Percentiles rank a stretch among this genome's conserved stretches.
Evolutionary conservation across 768 basidiomycete genomes (phyloP).

Genomic region (Lactarius indigo): DNA sequence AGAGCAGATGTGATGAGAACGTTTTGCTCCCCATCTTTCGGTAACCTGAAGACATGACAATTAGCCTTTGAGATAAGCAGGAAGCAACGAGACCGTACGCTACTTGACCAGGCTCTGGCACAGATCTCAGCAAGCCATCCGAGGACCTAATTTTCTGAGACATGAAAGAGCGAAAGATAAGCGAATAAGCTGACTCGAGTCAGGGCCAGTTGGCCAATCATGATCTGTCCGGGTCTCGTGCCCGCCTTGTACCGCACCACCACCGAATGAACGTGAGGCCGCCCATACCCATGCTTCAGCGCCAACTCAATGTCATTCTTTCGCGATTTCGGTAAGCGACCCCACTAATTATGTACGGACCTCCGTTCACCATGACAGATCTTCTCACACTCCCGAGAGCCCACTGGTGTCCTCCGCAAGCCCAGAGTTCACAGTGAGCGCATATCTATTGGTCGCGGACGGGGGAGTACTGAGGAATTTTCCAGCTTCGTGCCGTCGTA

Average conservation of each 20-base stretch:
- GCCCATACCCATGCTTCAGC: not conserved
- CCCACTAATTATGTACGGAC: not conserved
- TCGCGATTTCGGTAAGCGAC: constrained; percentile 11
- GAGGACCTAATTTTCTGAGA: constrained; percentile 40
- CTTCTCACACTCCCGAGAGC: not conserved
- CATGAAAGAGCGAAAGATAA: constrained; percentile 27
- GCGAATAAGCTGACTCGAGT: constrained; percentile 1
- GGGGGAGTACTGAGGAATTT: not conserved
- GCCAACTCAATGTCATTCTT: not conserved
- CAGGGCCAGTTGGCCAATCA: not conserved
- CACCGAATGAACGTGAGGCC: not conserved
- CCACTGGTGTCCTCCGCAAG: constrained; percentile 5
- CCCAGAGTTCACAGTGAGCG: constrained; percentile 24
- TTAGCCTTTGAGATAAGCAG: constrained; percentile 5
- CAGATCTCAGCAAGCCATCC: constrained; percentile 42
- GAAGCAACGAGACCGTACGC: constrained; percentile 35
- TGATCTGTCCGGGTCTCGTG: not conserved
- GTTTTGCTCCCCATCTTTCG: constrained; percentile 83
- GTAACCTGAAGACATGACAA: constrained; percentile 44
- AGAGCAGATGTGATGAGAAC: constrained; percentile 92
- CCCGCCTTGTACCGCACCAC: not conserved
- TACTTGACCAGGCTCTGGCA: constrained; percentile 42
- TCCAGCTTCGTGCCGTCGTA: constrained; percentile 50
- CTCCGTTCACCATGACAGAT: not conserved
- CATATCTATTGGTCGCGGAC: not conserved